A percentile compares a stretch with the other conserved stretches of the same genome.
phyloP scores from a whole-genome alignment of 495 filamentous ascomycete genomes.

The Hypoxylon fragiforme region DNA sequence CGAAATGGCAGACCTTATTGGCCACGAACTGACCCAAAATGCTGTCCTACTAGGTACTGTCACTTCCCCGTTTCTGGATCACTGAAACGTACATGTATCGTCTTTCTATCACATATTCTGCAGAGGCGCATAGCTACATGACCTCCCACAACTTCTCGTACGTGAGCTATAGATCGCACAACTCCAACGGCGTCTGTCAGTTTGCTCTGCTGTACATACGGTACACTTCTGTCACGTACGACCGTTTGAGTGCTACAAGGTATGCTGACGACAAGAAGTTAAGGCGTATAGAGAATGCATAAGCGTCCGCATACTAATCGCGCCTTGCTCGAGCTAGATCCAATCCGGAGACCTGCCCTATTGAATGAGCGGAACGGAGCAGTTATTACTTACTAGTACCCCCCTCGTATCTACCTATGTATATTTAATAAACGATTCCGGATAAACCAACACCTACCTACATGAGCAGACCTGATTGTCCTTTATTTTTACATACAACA shows the following conservation, averaged over 20 bases:
- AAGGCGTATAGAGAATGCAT: conserved; percentile 11
- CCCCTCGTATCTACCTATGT: too few relatives aligned
- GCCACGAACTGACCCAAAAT: conserved; percentile 4
- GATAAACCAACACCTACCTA: too few relatives aligned
- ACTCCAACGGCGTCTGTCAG: conserved; percentile 23
- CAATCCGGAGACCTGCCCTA: conserved; percentile 1
- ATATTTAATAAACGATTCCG: too few relatives aligned
- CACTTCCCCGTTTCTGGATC: conserved; percentile 4
- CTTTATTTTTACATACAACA: background rate
- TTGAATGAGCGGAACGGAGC: background rate
- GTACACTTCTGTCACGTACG: conserved; percentile 26
- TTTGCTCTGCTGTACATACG: conserved; percentile 24
- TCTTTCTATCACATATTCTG: conserved; percentile 10
- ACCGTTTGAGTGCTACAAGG: conserved; percentile 9
- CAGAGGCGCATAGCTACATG: conserved; percentile 13
- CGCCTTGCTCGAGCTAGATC: background rate
- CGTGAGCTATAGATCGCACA: conserved; percentile 23
- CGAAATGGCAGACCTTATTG: conserved; percentile 19
- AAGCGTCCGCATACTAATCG: conserved; percentile 1
- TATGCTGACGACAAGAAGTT: conserved; percentile 4
- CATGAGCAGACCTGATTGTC: too few relatives aligned
- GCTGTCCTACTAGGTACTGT: background rate
- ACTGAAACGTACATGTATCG: conserved; percentile 18
- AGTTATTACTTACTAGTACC: too few relatives aligned
- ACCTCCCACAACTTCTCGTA: conserved; percentile 10